Evolutionary conservation across 345 rosid species (phyloP).

Genomic region (Combretum micranthum): DNA sequence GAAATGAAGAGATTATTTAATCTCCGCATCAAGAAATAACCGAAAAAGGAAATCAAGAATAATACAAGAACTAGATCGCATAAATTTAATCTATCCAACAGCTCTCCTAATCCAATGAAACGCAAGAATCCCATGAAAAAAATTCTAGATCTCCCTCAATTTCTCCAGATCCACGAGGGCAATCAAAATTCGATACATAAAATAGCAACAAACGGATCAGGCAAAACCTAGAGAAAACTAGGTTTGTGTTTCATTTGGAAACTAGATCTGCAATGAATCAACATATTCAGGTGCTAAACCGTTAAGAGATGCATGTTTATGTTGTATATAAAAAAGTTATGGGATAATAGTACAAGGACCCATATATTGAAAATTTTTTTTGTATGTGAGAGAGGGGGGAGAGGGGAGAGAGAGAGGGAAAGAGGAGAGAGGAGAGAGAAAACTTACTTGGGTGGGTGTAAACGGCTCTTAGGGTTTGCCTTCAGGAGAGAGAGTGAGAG

Average conservation of each 20-base stretch:
- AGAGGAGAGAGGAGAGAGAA: conserved; percentile 53
- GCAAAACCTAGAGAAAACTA: conserved; percentile 25
- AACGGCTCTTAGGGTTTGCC: conserved; percentile 81
- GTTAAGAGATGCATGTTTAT: background rate
- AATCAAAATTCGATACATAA: conserved; percentile 9
- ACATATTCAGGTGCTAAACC: conserved; percentile 7
- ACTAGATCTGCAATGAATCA: conserved; percentile 31
- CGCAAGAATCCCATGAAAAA: too few relatives aligned
- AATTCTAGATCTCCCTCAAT: too few relatives aligned
- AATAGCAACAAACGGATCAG: conserved; percentile 6
- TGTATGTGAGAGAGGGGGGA: conserved; percentile 34
- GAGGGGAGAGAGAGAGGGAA: conserved; percentile 26
- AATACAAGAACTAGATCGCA: too few relatives aligned
- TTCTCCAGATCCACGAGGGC: background rate
- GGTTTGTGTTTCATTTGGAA: conserved; percentile 8
- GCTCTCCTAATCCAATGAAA: too few relatives aligned
- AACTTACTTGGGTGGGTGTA: conserved; percentile 78
- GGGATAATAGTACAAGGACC: conserved; percentile 41
- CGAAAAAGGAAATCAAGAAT: too few relatives aligned
- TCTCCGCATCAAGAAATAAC: too few relatives aligned
- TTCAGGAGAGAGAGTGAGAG: conserved; percentile 69
- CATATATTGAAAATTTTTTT: conserved; percentile 56
- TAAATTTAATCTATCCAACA: too few relatives aligned
- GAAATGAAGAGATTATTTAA: too few relatives aligned
- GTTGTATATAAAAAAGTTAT: conserved; percentile 8